Base-by-base conservation (phyloP, 805 yeast species). In the Metschnikowia peoriensis region DNA sequence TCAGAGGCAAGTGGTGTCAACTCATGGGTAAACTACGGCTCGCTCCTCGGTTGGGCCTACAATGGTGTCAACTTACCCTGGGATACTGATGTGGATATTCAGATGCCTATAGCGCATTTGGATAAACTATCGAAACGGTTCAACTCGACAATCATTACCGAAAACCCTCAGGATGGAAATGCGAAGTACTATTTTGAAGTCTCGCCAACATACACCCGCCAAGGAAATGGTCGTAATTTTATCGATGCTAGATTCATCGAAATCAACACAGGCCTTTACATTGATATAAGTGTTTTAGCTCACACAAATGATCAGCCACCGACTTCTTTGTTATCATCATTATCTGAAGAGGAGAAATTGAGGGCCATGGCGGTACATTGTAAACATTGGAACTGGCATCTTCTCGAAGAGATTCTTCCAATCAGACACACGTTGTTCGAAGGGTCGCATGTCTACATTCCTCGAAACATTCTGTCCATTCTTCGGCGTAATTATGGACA, bases 361-460 rank as follows among this genome's bases (percentile, higher is more conserved):
- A 38, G 17, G 22, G 44, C 65, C 14, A 62, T 64, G 50, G 57
- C 64, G 16, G 73, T 71, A 14, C 71, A 71, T 52, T 72, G 76
- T 60, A 72, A 72, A 47, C 62, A 71, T 54, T 72, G 71, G 69
- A 70, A 72, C 54, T 72, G 75, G 75, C 73, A 70, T 51, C 57
- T 69, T 14, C 57, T 69, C 14, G 66, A 65, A n/a, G 74, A 71
- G 50, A 54, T 72, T 28, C 59, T 69, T 10, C 76, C 76, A 4
- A 54, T 72, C 15, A 62, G 72, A 46, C 73, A 70, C 44, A 64
- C 73, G 2, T 69, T 59, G 49, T 71, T 72, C 42, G 76, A 72
- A 56, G 75, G 72, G 11, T 66, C 69, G 2, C 65, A 71, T 9
- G 68, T 63, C 14, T 71, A 69, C 59, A 65, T 72, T 35, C 76